Evolutionary conservation across 2,329 filamentous ascomycete species (phyloP).

Genomic region (Arthrobotrys musiformis): DNA sequence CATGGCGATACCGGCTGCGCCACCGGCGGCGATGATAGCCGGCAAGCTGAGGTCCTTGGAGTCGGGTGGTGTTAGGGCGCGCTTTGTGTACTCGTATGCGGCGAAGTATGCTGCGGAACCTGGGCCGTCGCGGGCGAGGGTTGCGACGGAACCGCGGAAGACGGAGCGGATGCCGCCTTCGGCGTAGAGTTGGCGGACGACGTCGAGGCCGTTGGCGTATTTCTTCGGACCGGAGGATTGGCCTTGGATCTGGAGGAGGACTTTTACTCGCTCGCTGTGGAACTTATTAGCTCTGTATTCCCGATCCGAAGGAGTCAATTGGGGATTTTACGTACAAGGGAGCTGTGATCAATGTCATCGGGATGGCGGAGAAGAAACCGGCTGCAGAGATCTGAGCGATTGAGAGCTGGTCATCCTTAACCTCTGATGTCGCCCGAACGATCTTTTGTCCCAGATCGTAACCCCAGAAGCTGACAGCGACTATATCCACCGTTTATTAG

Average conservation of each 20-base stretch:
- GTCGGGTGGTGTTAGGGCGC: constrained; percentile 83
- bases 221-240: constrained; percentile 92
- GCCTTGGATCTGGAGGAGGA: constrained; percentile 96
- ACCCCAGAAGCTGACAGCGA: constrained; percentile 80
- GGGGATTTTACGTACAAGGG: constrained; percentile 70
- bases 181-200: constrained; percentile 90
- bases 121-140: constrained; percentile 90
- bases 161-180: constrained; percentile 91
- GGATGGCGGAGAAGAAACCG: constrained; percentile 96
- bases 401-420: constrained; percentile 74
- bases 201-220: constrained; percentile 86
- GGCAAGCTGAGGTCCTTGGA: constrained; percentile 80
- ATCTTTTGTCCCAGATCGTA: constrained; percentile 95
- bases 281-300: too few species aligned
- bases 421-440: constrained; percentile 75
- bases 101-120: constrained; percentile 96
- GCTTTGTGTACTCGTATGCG: constrained; percentile 95
- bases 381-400: constrained; percentile 90
- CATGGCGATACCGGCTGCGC: constrained; percentile 93
- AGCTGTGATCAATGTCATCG: constrained; percentile 97
- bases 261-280: constrained; percentile 93
- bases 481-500: constrained; percentile 62
- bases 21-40: constrained; percentile 87
- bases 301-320: neutral
- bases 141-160: constrained; percentile 90